Conservation (phyloP, 108 stramenopile genomes). For the Pseudonitzschia pungens region DNA sequence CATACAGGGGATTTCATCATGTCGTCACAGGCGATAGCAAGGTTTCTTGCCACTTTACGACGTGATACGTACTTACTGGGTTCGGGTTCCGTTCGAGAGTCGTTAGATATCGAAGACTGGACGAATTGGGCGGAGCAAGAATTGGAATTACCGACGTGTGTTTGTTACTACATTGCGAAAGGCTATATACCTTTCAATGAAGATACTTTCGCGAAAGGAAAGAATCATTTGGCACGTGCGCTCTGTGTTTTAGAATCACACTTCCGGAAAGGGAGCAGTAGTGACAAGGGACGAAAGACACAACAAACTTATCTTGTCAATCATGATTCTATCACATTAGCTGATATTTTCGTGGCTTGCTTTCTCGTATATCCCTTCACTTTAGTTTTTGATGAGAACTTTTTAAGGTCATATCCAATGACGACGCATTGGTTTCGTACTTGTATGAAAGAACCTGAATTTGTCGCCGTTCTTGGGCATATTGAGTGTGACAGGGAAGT, state of each 20-base stretch:
- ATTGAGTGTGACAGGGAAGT: conserved; percentile 65
- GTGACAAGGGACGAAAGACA: background rate
- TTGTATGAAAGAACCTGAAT: conserved; percentile 83
- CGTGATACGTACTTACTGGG: conserved; percentile 79
- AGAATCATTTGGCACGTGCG: conserved; percentile 61
- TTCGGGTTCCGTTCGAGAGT: conserved; percentile 52
- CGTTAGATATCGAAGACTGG: conserved; percentile 77
- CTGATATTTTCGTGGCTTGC: conserved; percentile 86
- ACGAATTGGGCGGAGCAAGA: conserved; percentile 83
- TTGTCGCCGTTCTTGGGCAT: conserved; percentile 79
- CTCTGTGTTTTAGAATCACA: conserved; percentile 67
- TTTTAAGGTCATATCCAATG: conserved; percentile 57
- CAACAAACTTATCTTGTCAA: conserved; percentile 67
- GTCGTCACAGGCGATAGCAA: conserved; percentile 83
- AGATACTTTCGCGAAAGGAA: conserved; percentile 57
- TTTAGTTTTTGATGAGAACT: conserved; percentile 64
- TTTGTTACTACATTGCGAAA: conserved; percentile 85
- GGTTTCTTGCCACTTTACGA: conserved; percentile 79
- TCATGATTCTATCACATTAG: conserved; percentile 74
- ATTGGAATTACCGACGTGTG: conserved; percentile 90
- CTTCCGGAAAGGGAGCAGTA: conserved; percentile 28
- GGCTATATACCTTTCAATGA: conserved; percentile 83
- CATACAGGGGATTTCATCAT: conserved; percentile 63
- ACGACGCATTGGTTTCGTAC: conserved; percentile 84
- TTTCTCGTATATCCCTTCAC: conserved; percentile 90